Conservation (phyloP, 2,329 filamentous ascomycete species). For the Aureobasidium sp. region DNA sequence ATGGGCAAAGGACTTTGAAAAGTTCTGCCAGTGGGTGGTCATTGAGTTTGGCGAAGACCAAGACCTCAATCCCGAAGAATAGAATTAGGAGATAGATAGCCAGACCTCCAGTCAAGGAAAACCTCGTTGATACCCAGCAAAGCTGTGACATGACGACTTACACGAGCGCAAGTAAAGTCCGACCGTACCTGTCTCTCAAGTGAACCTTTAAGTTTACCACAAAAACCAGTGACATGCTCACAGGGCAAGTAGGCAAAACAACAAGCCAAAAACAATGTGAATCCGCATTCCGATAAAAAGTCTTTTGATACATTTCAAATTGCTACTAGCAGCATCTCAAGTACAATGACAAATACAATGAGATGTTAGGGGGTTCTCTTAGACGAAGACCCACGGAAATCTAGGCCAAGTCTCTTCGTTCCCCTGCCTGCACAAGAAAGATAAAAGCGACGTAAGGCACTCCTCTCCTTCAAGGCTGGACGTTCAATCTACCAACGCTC, state of each 20-base stretch:
- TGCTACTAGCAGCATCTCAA: not conserved
- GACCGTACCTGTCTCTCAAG: too few species aligned
- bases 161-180: too few species aligned
- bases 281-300: too few species aligned
- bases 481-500: constrained; percentile 39
- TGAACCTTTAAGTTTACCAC: not conserved
- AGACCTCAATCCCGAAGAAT: constrained; percentile 13
- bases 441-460: constrained; percentile 15
- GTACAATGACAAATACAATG: not conserved
- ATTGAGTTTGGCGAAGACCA: constrained; percentile 51
- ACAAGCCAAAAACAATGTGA: not conserved
- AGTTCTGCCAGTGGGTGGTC: constrained; percentile 85
- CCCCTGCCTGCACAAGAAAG: constrained; percentile 24
- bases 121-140: too few species aligned
- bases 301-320: too few species aligned
- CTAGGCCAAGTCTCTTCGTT: constrained; percentile 26
- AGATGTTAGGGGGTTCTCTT: constrained; percentile 30
- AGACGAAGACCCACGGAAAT: constrained; percentile 18
- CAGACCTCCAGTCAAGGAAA: too few species aligned
- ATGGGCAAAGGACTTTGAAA: constrained; percentile 79
- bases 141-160: too few species aligned
- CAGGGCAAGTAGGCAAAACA: not conserved
- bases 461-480: not conserved
- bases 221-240: not conserved
- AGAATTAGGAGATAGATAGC: not conserved